Evolutionary conservation across 768 basidiomycete genomes (phyloP), one percentile per base, ranked within the genome.

Genomic region (Lactarius deliciosus): DNA sequence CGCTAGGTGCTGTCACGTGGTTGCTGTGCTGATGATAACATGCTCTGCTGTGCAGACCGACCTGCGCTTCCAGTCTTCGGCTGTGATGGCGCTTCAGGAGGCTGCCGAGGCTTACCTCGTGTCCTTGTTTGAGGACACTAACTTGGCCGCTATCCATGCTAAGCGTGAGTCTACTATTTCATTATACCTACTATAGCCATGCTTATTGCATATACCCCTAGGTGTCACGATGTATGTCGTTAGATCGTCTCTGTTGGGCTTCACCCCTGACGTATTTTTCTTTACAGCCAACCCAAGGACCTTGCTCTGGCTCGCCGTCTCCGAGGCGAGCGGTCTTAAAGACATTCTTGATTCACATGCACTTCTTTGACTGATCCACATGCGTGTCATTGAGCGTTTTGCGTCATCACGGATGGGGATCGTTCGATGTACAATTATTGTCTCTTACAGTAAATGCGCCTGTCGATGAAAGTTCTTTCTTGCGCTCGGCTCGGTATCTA

Each of bases 61-160:
- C 76, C 81, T 96, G 70, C 92, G 94, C 74, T 96, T 96, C 92
- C 94, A 96, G 79, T 94, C 92, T 3, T 96, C 94, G 30, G 94
- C 93, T 43, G 92, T 96, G 71, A 91, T 92, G 86, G 94, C 94
- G 57, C 85, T 95, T 67, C 93, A 96, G 80, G 94, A 96, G 77
- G 94, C 92, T 58, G 90, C 91, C 59, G 94, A 96, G 82, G 90
- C 89, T 32, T 92, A 92, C 80, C 89, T 91, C 65, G 90, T 91
- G 73, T 91, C 88, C 30, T 83, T 92, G 75, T 92, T 92, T 73
- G 91, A 92, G 73, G 91, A 92, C 81, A 92, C 91, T 67, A 92
- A 92, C 82, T 87, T 94, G 85, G 92, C 92, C 71, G 91, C 91
- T 64, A 93, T 93, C 77, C 91, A 93, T 75, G 91, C 91, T 61